Percentiles rank a stretch among this genome's conserved stretches.
These are phyloP conservation scores for Acorus calamus DNA, from an alignment of 106 monocot species.

Conservation along the genomic window DNA sequence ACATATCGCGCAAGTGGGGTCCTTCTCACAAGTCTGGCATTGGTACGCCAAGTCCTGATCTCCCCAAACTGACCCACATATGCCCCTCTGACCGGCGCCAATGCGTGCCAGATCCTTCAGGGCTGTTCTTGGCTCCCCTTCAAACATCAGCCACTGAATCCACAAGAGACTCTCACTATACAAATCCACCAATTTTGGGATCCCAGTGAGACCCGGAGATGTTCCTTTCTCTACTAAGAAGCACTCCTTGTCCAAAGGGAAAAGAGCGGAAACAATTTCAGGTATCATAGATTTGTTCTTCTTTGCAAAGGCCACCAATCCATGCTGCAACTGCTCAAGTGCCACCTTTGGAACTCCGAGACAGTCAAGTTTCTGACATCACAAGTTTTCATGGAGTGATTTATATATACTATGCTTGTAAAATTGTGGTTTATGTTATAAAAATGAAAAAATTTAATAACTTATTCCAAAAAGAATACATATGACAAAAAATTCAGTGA, in stretches of 20 bases:
- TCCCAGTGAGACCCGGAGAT: constrained; percentile 7
- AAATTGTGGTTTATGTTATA: no score
- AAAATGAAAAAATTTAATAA: no score
- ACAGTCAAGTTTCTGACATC: constrained; percentile 41
- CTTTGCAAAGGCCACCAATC: constrained; percentile 33
- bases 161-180: constrained; percentile 48
- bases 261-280: constrained; percentile 29
- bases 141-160: constrained; percentile 97
- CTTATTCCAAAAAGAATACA: no score
- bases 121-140: constrained; percentile 34
- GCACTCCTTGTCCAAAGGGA: constrained; percentile 27
- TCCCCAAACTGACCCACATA: constrained; percentile 90
- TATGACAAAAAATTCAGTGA: no score
- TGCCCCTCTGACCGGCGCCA: constrained; percentile 47
- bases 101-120: constrained; percentile 36
- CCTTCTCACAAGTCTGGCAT: constrained; percentile 82
- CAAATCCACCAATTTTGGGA: constrained; percentile 16
- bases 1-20: constrained; percentile 91
- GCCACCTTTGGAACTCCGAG: constrained; percentile 42
- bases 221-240: neutral
- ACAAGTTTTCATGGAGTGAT: no score
- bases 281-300: constrained; percentile 23
- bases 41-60: constrained; percentile 75
- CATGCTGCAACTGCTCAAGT: constrained; percentile 26
- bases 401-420: no score